phyloP scores from a whole-genome alignment of 306 rosid species.

The Cyamopsis tetragonoloba region DNA sequence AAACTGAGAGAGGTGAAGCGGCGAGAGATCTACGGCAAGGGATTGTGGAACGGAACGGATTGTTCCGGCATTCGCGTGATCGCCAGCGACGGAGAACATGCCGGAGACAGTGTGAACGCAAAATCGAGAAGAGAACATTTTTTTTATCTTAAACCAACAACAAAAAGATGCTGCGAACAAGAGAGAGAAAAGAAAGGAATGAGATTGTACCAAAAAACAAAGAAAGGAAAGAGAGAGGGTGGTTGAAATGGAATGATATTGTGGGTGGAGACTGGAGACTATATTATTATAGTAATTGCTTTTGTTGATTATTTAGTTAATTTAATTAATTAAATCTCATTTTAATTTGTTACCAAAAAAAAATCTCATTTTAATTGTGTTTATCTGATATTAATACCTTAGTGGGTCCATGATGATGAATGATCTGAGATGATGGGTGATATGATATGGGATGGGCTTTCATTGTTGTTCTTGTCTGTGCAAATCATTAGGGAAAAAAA shows the following conservation, averaged over 20 bases:
- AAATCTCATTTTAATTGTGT: not conserved
- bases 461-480: too few species aligned
- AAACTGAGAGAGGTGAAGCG: slow-evolving; percentile 24
- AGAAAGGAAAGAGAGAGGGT: not conserved
- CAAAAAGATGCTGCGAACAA: not conserved
- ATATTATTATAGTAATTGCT: not conserved
- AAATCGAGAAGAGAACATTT: slow-evolving; percentile 40
- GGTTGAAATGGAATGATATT: not conserved
- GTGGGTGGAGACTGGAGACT: not conserved
- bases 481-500: too few species aligned
- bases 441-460: too few species aligned
- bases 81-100: slow-evolving; percentile 31
- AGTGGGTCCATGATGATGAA: not conserved
- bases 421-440: too few species aligned
- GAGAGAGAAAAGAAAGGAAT: not conserved
- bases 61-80: slow-evolving; percentile 43
- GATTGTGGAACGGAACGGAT: slow-evolving; percentile 27
- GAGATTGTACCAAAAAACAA: too few species aligned
- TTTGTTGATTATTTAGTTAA: not conserved
- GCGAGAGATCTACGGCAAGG: slow-evolving; percentile 26
- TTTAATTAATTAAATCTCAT: not conserved
- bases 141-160: not conserved
- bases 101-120: slow-evolving; percentile 33
- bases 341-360: too few species aligned
- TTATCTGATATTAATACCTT: not conserved